These are phyloP conservation scores for Friedmanniomyces endolithicus DNA, from an alignment of 495 filamentous ascomycete species.

Conservation along the genomic window DNA sequence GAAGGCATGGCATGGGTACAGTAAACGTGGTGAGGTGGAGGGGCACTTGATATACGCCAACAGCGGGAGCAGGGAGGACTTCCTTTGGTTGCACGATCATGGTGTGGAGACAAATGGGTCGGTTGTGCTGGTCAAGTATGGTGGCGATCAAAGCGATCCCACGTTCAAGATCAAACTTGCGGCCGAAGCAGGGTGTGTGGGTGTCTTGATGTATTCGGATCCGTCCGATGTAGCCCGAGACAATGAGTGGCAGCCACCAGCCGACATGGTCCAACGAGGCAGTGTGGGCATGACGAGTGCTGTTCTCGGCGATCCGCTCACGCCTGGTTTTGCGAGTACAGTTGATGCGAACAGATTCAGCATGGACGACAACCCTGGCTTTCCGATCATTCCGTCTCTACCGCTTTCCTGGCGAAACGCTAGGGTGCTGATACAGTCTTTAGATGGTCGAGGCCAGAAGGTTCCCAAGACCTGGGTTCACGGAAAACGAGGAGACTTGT, in stretches of 20 bases:
- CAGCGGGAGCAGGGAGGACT: slow-evolving; percentile 77
- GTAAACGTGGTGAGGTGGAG: slow-evolving; percentile 74
- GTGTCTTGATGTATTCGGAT: slow-evolving; percentile 87
- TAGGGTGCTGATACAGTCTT: slow-evolving; percentile 57
- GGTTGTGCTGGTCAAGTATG: slow-evolving; percentile 72
- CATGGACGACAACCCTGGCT: slow-evolving; percentile 55
- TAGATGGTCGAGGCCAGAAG: slow-evolving; percentile 63
- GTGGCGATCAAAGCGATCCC: slow-evolving; percentile 57
- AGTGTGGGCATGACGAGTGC: slow-evolving; percentile 71
- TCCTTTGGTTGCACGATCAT: slow-evolving; percentile 51
- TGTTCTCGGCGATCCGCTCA: slow-evolving; percentile 79
- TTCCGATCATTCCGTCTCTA: slow-evolving; percentile 75
- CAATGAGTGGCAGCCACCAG: slow-evolving; percentile 57
- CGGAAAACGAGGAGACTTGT: slow-evolving; percentile 45
- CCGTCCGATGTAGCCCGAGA: slow-evolving; percentile 70
- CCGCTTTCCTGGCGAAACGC: slow-evolving; percentile 85
- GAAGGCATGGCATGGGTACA: slow-evolving; percentile 75
- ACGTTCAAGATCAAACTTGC: slow-evolving; percentile 83
- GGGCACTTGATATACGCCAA: slow-evolving; percentile 92
- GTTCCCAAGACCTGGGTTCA: slow-evolving; percentile 57
- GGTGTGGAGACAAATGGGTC: slow-evolving; percentile 65
- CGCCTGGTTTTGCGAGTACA: slow-evolving; percentile 72
- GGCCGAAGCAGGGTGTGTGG: slow-evolving; percentile 67
- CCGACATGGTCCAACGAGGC: slow-evolving; percentile 69
- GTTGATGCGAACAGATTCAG: slow-evolving; percentile 51